phyloP scores from a whole-genome alignment of 2,329 filamentous ascomycete genomes.

The Exophiala sideris region DNA sequence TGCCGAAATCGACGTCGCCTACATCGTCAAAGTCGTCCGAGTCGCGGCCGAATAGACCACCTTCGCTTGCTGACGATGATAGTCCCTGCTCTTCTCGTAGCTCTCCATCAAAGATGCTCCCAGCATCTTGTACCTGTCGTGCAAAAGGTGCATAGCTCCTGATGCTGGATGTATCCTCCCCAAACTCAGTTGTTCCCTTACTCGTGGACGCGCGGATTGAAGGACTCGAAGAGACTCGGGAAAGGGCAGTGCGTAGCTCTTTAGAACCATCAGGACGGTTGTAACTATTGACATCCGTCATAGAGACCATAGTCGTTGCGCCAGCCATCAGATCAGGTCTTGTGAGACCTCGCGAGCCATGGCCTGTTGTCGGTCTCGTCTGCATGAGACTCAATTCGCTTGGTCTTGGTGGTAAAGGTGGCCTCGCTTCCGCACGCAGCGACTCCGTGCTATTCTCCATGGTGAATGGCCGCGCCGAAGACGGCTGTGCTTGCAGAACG shows the following conservation, averaged over 20 bases:
- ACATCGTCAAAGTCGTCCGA: slow-evolving; percentile 37
- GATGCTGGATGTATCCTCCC: slow-evolving; percentile 48
- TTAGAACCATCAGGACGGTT: slow-evolving; percentile 67
- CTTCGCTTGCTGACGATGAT: slow-evolving; percentile 38
- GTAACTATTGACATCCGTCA: slow-evolving; percentile 74
- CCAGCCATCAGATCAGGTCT: slow-evolving; percentile 51
- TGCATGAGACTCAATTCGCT: slow-evolving; percentile 33
- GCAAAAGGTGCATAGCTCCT: slow-evolving; percentile 51
- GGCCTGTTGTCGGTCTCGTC: slow-evolving; percentile 17
- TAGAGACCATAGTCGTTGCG: slow-evolving; percentile 80
- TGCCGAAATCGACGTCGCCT: slow-evolving; percentile 63
- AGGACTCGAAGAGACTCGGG: slow-evolving; percentile 34
- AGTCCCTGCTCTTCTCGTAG: slow-evolving; percentile 35
- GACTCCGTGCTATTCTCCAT: slow-evolving; percentile 10
- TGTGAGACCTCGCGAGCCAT: slow-evolving; percentile 33
- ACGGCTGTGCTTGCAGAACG: neutral
- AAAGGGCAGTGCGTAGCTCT: slow-evolving; percentile 56
- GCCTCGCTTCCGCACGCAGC: slow-evolving; percentile 36
- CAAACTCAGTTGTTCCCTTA: slow-evolving; percentile 48
- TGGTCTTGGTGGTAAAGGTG: slow-evolving; percentile 47
- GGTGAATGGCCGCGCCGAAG: neutral
- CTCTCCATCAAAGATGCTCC: slow-evolving; percentile 75
- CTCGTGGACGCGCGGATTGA: slow-evolving; percentile 39
- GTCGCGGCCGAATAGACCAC: slow-evolving; percentile 30
- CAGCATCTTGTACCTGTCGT: slow-evolving; percentile 67